phyloP scores from a whole-genome alignment of 805 yeast genomes.

The Kluyveromyces nonfermentans region DNA sequence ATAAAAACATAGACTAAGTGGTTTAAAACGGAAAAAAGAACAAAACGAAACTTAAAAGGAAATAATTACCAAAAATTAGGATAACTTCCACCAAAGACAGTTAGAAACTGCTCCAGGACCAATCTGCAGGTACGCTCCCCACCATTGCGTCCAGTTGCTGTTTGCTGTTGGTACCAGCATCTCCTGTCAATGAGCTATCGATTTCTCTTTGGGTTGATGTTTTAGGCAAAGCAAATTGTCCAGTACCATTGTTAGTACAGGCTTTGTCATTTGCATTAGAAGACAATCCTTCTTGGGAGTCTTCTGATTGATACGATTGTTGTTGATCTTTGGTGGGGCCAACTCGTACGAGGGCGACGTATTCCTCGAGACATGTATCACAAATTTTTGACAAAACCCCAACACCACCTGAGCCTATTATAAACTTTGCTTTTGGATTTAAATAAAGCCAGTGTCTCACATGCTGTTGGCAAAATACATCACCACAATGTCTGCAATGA shows the following conservation, averaged over 20 bases:
- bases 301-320: constrained; percentile 1
- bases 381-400: constrained; percentile 55
- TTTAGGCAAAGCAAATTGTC: neutral
- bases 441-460: constrained; percentile 46
- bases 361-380: constrained; percentile 53
- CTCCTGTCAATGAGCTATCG: neutral
- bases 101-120: constrained; percentile 73
- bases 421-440: constrained; percentile 50
- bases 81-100: constrained; percentile 1
- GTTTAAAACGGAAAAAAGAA: constrained; percentile 3
- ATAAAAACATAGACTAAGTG: neutral
- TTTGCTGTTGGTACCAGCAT: constrained; percentile 27
- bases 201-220: constrained; percentile 2
- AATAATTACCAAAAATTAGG: neutral
- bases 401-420: constrained; percentile 59
- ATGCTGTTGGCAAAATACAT: constrained; percentile 65
- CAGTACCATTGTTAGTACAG: neutral
- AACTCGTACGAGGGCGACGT: constrained; percentile 38
- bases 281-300: neutral
- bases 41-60: constrained; percentile 1
- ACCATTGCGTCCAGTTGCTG: constrained; percentile 26
- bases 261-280: neutral
- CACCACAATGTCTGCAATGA: constrained; percentile 82
- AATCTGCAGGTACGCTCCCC: constrained; percentile 58
- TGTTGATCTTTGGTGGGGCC: constrained; percentile 5